Evolutionary conservation across 202 grass and related monocot genomes (phyloP).

Genomic region (Eragrostis tef): DNA sequence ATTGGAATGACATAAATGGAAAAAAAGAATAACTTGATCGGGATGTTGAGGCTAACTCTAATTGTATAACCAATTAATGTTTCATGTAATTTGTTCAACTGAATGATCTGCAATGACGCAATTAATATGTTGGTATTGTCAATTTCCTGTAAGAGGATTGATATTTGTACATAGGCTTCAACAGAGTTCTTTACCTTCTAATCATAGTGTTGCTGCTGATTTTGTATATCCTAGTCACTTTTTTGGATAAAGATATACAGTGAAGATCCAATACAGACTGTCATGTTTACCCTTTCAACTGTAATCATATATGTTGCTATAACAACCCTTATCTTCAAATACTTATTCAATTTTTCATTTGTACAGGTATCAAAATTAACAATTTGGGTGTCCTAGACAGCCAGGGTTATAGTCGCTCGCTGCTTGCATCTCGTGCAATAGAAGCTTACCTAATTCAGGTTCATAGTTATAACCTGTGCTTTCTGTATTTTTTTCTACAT

Average conservation of each 20-base stretch:
- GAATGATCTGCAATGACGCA: slow-evolving; percentile 16
- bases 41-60: slow-evolving; percentile 18
- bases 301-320: slow-evolving; percentile 1
- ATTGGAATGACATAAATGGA: not conserved
- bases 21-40: too few species aligned
- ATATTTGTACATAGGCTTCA: slow-evolving; percentile 7
- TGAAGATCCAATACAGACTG: not conserved
- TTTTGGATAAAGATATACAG: slow-evolving; percentile 13
- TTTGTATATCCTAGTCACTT: not conserved
- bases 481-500: slow-evolving; percentile 41
- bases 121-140: not conserved
- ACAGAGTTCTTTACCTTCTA: not conserved
- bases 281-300: slow-evolving; percentile 25
- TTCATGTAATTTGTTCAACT: not conserved
- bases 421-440: slow-evolving; percentile 84
- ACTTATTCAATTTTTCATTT: slow-evolving; percentile 32
- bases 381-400: slow-evolving; percentile 73
- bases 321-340: slow-evolving; percentile 24
- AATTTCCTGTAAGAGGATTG: slow-evolving; percentile 9
- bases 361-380: slow-evolving; percentile 89
- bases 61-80: not conserved
- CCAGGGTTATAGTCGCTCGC: slow-evolving; percentile 67
- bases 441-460: slow-evolving; percentile 99
- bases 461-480: slow-evolving; percentile 28
- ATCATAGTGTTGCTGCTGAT: not conserved